A percentile compares a stretch with the other conserved stretches of the same genome.
phyloP scores from a whole-genome alignment of 2,329 filamentous ascomycete species.

The Alternaria consortialis region DNA sequence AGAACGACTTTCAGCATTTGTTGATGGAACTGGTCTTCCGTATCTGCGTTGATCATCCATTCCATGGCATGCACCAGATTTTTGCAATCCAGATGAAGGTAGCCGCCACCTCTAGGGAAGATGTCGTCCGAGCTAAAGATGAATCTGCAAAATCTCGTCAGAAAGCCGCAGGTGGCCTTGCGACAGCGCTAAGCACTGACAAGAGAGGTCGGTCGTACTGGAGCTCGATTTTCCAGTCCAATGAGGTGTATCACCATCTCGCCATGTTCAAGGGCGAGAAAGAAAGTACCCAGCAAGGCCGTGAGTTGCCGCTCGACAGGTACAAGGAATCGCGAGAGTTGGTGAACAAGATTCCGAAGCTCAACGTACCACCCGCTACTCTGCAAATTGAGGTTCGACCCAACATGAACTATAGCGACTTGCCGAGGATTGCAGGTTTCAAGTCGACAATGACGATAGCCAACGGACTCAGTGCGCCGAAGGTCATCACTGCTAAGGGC shows the following conservation, averaged over 20 bases:
- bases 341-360: conserved; percentile 68
- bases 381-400: conserved; percentile 80
- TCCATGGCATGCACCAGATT: conserved; percentile 96
- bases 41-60: conserved; percentile 92
- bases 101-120: conserved; percentile 65
- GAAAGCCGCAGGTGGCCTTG: conserved; percentile 74
- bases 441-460: conserved; percentile 83
- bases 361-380: conserved; percentile 85
- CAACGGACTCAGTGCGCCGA: conserved; percentile 89
- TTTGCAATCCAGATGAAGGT: conserved; percentile 68
- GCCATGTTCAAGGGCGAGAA: conserved; percentile 71
- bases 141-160: conserved; percentile 77
- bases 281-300: conserved; percentile 70
- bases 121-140: conserved; percentile 70
- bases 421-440: conserved; percentile 79
- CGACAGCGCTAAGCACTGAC: conserved; percentile 66
- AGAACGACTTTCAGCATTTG: conserved; percentile 76
- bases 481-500: conserved; percentile 84
- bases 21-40: conserved; percentile 77
- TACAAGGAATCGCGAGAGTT: conserved; percentile 70
- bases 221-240: conserved; percentile 76
- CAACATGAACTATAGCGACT: conserved; percentile 76
- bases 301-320: conserved; percentile 70
- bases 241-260: conserved; percentile 69
- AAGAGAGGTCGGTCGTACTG: conserved; percentile 67